phyloP scores from a whole-genome alignment of 768 basidiomycete species.

The Tubosaeta brunneosetosa region DNA sequence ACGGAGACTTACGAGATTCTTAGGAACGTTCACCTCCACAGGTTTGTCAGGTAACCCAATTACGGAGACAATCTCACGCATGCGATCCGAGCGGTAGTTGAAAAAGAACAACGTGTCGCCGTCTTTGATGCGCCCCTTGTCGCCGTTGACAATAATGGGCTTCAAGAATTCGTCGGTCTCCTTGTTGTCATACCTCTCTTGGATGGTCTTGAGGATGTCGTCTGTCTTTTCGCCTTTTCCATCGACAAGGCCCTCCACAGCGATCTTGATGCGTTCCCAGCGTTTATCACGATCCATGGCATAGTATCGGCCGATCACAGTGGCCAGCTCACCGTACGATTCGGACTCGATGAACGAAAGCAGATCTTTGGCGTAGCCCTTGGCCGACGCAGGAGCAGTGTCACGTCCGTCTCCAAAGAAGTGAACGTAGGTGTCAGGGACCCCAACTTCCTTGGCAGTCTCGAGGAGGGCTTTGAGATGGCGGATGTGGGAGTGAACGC shows the following conservation, averaged over 20 bases:
- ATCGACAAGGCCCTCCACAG: constrained; percentile 76
- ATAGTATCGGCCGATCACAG: constrained; percentile 87
- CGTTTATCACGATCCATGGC: constrained; percentile 97
- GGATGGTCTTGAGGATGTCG: constrained; percentile 59
- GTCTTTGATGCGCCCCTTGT: constrained; percentile 77
- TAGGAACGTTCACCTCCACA: constrained; percentile 76
- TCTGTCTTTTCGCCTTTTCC: constrained; percentile 58
- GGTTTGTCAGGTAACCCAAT: constrained; percentile 81
- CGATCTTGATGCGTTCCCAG: constrained; percentile 91
- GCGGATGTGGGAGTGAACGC: constrained; percentile 93
- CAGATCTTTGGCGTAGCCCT: constrained; percentile 72
- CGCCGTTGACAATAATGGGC: constrained; percentile 84
- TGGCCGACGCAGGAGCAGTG: constrained; percentile 82
- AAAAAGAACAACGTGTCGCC: constrained; percentile 91
- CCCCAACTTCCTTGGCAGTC: constrained; percentile 79
- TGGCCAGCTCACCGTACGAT: constrained; percentile 75
- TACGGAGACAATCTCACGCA: constrained; percentile 85
- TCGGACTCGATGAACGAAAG: constrained; percentile 74
- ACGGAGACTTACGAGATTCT: constrained; percentile 57
- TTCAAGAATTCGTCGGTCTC: constrained; percentile 95
- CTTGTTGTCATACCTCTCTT: constrained; percentile 75
- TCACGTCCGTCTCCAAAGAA: constrained; percentile 95
- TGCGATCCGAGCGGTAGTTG: constrained; percentile 96
- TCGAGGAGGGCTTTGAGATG: constrained; percentile 90
- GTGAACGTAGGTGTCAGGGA: constrained; percentile 86